These are phyloP conservation scores for Boletus fagicola DNA, from an alignment of 768 basidiomycete genomes.

Conservation along the genomic window DNA sequence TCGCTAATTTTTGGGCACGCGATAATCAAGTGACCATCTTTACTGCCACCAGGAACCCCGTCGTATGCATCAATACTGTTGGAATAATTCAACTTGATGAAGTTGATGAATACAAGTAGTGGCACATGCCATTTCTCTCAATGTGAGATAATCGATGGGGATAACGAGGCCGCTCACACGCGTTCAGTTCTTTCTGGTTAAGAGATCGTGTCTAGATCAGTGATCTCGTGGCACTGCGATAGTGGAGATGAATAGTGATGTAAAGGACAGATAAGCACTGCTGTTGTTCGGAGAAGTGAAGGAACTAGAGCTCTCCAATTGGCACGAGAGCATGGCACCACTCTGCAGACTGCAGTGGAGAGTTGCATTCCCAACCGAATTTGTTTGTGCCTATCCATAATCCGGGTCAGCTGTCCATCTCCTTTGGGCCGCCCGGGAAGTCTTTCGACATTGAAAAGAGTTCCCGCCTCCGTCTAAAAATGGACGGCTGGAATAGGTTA, in stretches of 20 bases:
- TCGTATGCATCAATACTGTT: not conserved
- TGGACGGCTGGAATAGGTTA: not conserved
- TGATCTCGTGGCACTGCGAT: not conserved
- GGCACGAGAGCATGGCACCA: not conserved
- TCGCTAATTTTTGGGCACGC: not conserved
- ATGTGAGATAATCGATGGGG: conserved; percentile 6
- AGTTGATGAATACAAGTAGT: not conserved
- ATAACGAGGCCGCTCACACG: not conserved
- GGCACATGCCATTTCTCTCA: no score
- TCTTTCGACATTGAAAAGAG: not conserved
- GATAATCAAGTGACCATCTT: not conserved
- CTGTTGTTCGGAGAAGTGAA: not conserved
- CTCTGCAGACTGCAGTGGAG: not conserved
- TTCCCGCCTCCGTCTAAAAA: not conserved
- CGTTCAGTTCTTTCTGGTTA: not conserved
- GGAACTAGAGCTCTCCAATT: not conserved
- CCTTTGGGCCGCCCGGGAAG: not conserved
- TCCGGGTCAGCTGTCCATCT: not conserved
- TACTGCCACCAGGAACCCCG: not conserved
- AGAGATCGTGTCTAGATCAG: not conserved
- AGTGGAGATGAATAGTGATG: not conserved
- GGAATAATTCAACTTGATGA: not conserved
- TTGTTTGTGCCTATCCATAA: not conserved
- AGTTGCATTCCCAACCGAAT: not conserved
- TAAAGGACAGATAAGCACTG: not conserved